Evolutionary conservation across 352 stramenopile genomes (phyloP).

Genomic region (Phytopythium litorale): DNA sequence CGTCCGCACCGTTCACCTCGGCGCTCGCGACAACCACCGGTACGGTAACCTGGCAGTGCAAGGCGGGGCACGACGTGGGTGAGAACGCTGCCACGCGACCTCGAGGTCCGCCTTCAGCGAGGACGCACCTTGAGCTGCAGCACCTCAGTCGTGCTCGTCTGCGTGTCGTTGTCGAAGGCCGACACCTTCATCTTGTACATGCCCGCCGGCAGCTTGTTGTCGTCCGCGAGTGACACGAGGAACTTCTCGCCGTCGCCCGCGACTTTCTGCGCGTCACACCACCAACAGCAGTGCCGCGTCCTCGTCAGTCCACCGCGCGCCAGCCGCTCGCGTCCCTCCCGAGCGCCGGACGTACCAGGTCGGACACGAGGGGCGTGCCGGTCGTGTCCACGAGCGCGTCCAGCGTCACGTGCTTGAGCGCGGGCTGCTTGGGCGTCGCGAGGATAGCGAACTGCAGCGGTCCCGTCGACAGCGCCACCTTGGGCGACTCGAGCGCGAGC

Average conservation of each 20-base stretch:
- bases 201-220: conserved; percentile 45
- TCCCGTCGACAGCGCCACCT: conserved; percentile 36
- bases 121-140: conserved; percentile 54
- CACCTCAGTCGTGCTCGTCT: conserved; percentile 51
- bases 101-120: not conserved
- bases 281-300: too few species aligned
- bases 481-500: conserved; percentile 35
- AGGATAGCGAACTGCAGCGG: conserved; percentile 48
- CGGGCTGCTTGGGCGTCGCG: conserved; percentile 47
- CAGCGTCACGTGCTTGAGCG: conserved; percentile 54
- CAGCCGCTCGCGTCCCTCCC: too few species aligned
- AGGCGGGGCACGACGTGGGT: not conserved
- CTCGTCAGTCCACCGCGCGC: too few species aligned
- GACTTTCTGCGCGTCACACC: conserved; percentile 34
- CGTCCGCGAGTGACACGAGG: conserved; percentile 29
- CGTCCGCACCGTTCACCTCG: conserved; percentile 45
- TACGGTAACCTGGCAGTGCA: conserved; percentile 37
- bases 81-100: not conserved
- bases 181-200: conserved; percentile 85
- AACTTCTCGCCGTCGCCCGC: conserved; percentile 62
- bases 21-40: conserved; percentile 52
- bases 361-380: conserved; percentile 47
- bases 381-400: conserved; percentile 70
- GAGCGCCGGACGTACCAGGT: conserved; percentile 36
- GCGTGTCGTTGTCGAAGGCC: conserved; percentile 30